Evolutionary conservation across 23 red algal species (phyloP).

Genomic region (Gracilaria vermiculophylla): DNA sequence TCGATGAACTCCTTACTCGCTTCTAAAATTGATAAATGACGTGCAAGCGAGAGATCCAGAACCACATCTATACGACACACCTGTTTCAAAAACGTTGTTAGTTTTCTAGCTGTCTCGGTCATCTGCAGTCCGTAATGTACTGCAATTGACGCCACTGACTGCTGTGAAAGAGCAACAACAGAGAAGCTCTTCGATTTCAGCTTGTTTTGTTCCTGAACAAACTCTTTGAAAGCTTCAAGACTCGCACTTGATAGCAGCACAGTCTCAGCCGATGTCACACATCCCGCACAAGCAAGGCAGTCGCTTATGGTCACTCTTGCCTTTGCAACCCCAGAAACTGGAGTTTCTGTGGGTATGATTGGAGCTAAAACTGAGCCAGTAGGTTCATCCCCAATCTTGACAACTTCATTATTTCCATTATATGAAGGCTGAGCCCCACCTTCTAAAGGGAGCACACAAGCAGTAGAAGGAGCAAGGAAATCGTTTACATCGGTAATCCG

Average conservation of each 20-base stretch:
- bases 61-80: conserved; percentile 16
- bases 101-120: conserved; percentile 21
- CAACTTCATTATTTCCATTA: neutral
- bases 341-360: conserved; percentile 45
- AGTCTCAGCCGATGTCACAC: conserved; percentile 93
- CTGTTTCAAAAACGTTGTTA: conserved; percentile 45
- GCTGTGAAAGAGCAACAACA: conserved; percentile 62
- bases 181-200: neutral
- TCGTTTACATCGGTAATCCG: conserved; percentile 87
- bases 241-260: conserved; percentile 64
- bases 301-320: conserved; percentile 75
- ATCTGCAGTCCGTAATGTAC: conserved; percentile 53
- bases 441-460: conserved; percentile 75
- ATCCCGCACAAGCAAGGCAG: conserved; percentile 86
- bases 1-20: conserved; percentile 49
- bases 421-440: conserved; percentile 35
- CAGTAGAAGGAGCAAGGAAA: conserved; percentile 67
- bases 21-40: conserved; percentile 58
- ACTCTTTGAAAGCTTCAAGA: neutral
- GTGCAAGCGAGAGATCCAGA: conserved; percentile 59
- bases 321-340: neutral
- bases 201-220: neutral
- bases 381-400: conserved; percentile 22
- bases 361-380: conserved; percentile 76
- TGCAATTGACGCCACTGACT: conserved; percentile 71